Conservation (phyloP, 441 rosid species). For the Arabidopsis hybrid region DNA sequence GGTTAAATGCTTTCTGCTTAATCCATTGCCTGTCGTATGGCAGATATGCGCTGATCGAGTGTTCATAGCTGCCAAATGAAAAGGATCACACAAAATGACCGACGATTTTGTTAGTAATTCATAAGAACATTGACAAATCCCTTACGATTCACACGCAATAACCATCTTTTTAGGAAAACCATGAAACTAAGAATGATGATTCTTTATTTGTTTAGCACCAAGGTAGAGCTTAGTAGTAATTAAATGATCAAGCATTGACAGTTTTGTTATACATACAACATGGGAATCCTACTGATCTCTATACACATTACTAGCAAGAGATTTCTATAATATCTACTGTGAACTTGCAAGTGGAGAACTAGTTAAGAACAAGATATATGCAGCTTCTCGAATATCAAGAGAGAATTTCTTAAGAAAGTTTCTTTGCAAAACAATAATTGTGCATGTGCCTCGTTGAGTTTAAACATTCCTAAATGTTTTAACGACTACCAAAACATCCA, state of each 20-base stretch:
- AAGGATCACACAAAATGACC: not conserved
- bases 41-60: constrained; percentile 65
- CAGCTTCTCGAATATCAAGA: not conserved
- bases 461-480: not conserved
- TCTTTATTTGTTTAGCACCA: not conserved
- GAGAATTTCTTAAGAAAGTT: not conserved
- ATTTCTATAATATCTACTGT: not conserved
- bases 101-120: not conserved
- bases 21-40: constrained; percentile 95
- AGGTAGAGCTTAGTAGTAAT: not conserved
- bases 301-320: constrained; percentile 1
- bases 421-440: not conserved
- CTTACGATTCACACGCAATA: not conserved
- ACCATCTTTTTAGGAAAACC: not conserved
- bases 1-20: constrained; percentile 73
- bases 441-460: constrained; percentile 8
- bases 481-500: constrained; percentile 2
- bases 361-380: not conserved
- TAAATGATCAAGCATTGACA: not conserved
- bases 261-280: constrained; percentile 9
- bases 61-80: constrained; percentile 69
- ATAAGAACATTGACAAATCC: not conserved
- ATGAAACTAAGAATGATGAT: not conserved
- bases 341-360: not conserved
- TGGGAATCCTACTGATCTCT: not conserved